Base-by-base conservation (phyloP, 768 basidiomycete genomes). In the Pleurotus djamor region DNA sequence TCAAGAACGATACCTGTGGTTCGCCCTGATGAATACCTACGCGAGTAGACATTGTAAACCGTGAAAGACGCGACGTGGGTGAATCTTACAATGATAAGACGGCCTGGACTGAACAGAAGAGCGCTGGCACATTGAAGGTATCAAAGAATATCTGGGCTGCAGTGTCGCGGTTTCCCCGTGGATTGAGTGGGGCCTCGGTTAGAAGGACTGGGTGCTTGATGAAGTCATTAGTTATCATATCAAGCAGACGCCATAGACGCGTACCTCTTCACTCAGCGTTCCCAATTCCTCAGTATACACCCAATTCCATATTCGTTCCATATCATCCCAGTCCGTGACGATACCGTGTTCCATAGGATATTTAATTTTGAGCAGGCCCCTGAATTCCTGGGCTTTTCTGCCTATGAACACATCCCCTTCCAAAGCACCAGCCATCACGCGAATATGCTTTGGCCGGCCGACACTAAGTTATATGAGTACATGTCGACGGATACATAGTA, bases 291-390 rank as follows among this genome's bases (percentile, higher is more conserved):
- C 95, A 17, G 92, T 88, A 70, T 98, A 99, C 49, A 98, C 91
- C 89, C 94, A 96, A 64, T 83, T 91, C 97, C 97, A 99, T 82
- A 99, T 98, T 61, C 92, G 87, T 72, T 99, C 97, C 97, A 99
- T 99, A 70, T 99, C 97, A 70, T 99, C 97, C 96, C 97, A 99
- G 77, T 99, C 94, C 38, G 92, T 96, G 7, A 99, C 97, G 60
- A 99, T 95, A 10, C 97, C 97, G 72, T 98, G 97, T 71, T 96
- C 94, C 89, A 99, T 98, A 32, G 97, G 97, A 70, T 98, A 99
- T 74, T 96, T 96, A 67, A 98, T 96, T 82, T 96, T 96, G 65
- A 99, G 80, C 64, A 99, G 79, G 8, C 97, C 97, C 57, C 97
- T 82, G 64, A 94, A 91, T 68, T 98, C 97, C 74, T 99, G 96